Base-by-base conservation (phyloP, 441 rosid species). In the Dalechampia spathulata region DNA sequence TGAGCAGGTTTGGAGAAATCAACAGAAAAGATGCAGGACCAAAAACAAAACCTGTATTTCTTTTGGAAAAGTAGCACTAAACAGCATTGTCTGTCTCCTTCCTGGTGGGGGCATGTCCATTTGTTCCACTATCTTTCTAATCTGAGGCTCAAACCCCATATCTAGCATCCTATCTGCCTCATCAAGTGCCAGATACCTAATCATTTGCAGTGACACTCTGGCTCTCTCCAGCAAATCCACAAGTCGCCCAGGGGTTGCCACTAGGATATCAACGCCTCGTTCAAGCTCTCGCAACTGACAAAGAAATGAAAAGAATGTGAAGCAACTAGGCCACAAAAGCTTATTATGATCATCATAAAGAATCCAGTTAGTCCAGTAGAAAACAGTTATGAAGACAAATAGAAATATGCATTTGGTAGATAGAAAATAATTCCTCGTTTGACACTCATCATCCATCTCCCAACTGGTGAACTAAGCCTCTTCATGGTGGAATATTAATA, bases 61-160 rank as follows among this genome's bases (percentile, higher is more conserved):
- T 75, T 79, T 87, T 0, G 97, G 97, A 72, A 90, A 90, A 49
- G 97, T 90, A 64, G 97, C 97, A 78, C 97, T 90, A 61, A 90
- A 90, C 65, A 87, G 77, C 83, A 90, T 76, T 43, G 97, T 90
- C 69, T 90, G 97, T 59, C 97, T 77, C 40, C 71, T 80, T 49
- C 97, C 94, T 10, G 83, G 70, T 1, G 91, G 86, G 13, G 97
- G 97, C 97, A 90, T 87, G 73, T 90, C 94, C 90, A 83, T 85
- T 69, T 90, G 86, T 70, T 87, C 87, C 5, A 90, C 97, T 63
- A 90, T 87, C 72, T 87, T 90, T 65, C 97, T 86, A 58, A 90
- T 90, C 63, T 90, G 97, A 36, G 97, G 97, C 72, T 90, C 97
- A 77, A 90, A 90, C 42, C 97, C 97, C 97, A 90, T 90, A 76